Evolutionary conservation across 352 stramenopile genomes (phyloP).

Genomic region (Globisporangium heterothallicum): DNA sequence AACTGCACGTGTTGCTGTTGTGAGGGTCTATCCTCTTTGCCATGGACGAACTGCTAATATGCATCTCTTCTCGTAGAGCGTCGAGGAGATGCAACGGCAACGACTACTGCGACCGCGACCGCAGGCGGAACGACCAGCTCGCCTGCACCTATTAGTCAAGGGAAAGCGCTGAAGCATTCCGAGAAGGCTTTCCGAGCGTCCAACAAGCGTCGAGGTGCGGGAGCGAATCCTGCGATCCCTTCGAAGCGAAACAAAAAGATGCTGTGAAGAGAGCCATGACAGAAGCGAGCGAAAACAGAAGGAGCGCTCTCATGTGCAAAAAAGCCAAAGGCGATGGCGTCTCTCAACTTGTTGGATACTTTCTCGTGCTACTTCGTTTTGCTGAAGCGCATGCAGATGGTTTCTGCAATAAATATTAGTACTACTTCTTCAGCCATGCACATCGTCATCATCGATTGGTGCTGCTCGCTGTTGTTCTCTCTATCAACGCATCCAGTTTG

Average conservation of each 20-base stretch:
- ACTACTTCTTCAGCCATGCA: not conserved
- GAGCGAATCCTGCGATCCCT: slow-evolving; percentile 21
- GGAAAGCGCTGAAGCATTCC: slow-evolving; percentile 48
- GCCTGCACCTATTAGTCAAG: slow-evolving; percentile 28
- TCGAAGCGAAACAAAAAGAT: slow-evolving; percentile 64
- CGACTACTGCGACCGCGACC: slow-evolving; percentile 3
- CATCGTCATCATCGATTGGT: not conserved
- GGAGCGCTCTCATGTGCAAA: not conserved
- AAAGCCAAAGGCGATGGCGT: not conserved
- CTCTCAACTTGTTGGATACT: not conserved
- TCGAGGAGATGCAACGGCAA: slow-evolving; percentile 20
- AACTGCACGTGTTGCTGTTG: not conserved
- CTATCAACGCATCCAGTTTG: not conserved
- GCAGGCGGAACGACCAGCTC: slow-evolving; percentile 12
- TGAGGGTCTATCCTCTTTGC: too few species aligned
- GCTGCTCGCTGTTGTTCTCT: not conserved
- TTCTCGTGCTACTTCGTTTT: not conserved
- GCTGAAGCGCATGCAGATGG: not conserved
- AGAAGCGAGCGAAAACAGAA: too few species aligned
- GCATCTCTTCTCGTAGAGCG: slow-evolving; percentile 18
- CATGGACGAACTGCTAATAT: too few species aligned
- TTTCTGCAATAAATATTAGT: not conserved
- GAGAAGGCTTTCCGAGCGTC: slow-evolving; percentile 41
- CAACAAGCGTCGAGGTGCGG: slow-evolving; percentile 37
- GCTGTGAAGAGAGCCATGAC: slow-evolving; percentile 18